phyloP scores from a whole-genome alignment of 495 filamentous ascomycete species.

The Beverwykella pulmonaria region DNA sequence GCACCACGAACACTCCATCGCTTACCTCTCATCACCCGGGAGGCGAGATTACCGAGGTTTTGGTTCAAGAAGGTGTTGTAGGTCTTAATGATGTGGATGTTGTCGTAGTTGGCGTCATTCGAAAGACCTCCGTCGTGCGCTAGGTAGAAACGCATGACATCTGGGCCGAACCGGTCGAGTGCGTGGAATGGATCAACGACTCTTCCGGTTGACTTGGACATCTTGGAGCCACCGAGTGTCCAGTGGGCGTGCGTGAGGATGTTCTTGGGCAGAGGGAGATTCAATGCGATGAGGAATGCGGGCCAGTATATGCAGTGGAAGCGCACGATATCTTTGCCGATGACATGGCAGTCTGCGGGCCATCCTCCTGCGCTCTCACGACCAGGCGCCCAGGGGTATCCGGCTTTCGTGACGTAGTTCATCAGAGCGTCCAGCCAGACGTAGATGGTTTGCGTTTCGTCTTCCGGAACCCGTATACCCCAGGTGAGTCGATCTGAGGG shows the following conservation, averaged over 20 bases:
- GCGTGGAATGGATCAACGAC: conserved; percentile 95
- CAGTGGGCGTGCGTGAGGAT: conserved; percentile 92
- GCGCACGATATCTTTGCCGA: conserved; percentile 94
- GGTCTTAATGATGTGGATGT: conserved; percentile 68
- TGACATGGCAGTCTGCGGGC: conserved; percentile 89
- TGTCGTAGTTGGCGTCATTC: conserved; percentile 82
- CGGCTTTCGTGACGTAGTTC: conserved; percentile 86
- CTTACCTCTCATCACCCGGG: conserved; percentile 68
- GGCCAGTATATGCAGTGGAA: conserved; percentile 99
- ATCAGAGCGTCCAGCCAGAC: conserved; percentile 96
- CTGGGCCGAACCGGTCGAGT: conserved; percentile 82
- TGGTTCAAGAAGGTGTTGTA: conserved; percentile 78
- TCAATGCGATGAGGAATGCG: conserved; percentile 87
- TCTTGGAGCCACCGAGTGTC: conserved; percentile 86
- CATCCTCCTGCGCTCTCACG: conserved; percentile 65
- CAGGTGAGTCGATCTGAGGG: conserved; percentile 76
- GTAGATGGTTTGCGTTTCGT: conserved; percentile 87
- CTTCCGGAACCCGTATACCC: conserved; percentile 88
- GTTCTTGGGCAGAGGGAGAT: conserved; percentile 77
- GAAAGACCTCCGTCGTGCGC: conserved; percentile 72
- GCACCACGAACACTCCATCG: conserved; percentile 60
- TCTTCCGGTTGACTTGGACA: conserved; percentile 94
- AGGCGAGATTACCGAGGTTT: conserved; percentile 76
- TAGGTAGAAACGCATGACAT: conserved; percentile 86
- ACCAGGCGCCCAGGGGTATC: conserved; percentile 78